Evolutionary conservation across 2,329 filamentous ascomycete genomes (phyloP).

Genomic region (Aureobasidium sp.): DNA sequence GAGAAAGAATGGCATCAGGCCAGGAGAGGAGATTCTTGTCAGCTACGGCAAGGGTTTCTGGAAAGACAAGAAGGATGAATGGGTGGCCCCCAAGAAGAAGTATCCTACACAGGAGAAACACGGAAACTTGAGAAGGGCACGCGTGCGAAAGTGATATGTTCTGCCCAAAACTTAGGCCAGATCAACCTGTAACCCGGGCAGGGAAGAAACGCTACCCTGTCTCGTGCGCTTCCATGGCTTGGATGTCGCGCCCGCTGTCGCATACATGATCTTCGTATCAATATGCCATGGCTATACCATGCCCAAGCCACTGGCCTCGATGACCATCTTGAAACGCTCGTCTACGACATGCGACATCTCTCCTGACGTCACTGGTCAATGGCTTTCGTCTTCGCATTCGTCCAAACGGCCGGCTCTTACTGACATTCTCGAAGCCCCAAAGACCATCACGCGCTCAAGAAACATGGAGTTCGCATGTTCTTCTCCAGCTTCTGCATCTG

Average conservation of each 20-base stretch:
- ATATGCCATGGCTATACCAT: neutral
- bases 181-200: neutral
- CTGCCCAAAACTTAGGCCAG: neutral
- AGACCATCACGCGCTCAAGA: neutral
- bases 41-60: constrained; percentile 49
- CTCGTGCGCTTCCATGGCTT: neutral
- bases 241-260: neutral
- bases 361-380: neutral
- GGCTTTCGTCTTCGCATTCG: neutral
- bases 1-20: constrained; percentile 39
- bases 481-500: neutral
- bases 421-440: neutral
- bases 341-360: neutral
- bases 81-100: neutral
- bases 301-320: neutral
- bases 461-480: neutral
- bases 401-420: neutral
- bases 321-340: neutral
- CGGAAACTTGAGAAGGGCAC: neutral
- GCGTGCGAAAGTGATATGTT: neutral
- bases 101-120: neutral
- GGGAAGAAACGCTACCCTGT: neutral
- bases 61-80: constrained; percentile 21
- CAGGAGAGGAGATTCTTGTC: constrained; percentile 46
- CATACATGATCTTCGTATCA: neutral